A percentile compares a stretch with the other conserved stretches of the same genome.
These are phyloP conservation scores for Rhodomyrtus tomentosa DNA, from an alignment of 345 rosid species.

Conservation along the genomic window DNA sequence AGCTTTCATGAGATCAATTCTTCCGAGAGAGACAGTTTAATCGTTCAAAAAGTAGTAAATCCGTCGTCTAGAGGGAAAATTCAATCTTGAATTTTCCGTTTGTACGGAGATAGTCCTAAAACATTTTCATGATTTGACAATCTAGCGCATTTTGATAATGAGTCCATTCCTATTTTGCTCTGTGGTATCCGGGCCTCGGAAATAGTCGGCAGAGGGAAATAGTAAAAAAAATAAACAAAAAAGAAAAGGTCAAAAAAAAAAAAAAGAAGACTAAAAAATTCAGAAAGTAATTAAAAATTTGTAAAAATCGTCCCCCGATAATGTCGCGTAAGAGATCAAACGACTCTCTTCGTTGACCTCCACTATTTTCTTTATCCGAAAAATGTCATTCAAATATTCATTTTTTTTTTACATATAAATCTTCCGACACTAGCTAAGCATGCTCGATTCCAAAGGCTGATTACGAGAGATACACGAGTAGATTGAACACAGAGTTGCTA, in stretches of 20 bases:
- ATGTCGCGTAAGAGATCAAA: neutral
- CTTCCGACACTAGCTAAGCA: neutral
- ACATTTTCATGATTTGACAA: neutral
- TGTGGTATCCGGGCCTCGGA: too few species aligned
- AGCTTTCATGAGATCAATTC: neutral
- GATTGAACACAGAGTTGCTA: too few species aligned
- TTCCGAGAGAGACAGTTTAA: neutral
- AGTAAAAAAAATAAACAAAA: too few species aligned
- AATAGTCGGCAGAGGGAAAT: neutral
- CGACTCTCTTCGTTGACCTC: neutral
- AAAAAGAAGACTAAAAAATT: too few species aligned
- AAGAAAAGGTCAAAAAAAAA: rapidly evolving
- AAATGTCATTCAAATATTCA: neutral
- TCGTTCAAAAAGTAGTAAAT: too few species aligned
- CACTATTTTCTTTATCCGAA: neutral
- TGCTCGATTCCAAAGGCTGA: neutral
- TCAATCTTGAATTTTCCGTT: neutral
- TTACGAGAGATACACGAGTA: neutral
- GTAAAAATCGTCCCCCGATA: rapidly evolving
- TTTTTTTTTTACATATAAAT: rapidly evolving
- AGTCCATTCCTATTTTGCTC: neutral
- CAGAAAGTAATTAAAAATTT: too few species aligned
- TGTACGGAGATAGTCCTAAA: neutral
- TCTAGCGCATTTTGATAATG: neutral
- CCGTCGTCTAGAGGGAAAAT: neutral